phyloP scores from a whole-genome alignment of 768 basidiomycete genomes.

The Phlegmacium glaucopus region DNA sequence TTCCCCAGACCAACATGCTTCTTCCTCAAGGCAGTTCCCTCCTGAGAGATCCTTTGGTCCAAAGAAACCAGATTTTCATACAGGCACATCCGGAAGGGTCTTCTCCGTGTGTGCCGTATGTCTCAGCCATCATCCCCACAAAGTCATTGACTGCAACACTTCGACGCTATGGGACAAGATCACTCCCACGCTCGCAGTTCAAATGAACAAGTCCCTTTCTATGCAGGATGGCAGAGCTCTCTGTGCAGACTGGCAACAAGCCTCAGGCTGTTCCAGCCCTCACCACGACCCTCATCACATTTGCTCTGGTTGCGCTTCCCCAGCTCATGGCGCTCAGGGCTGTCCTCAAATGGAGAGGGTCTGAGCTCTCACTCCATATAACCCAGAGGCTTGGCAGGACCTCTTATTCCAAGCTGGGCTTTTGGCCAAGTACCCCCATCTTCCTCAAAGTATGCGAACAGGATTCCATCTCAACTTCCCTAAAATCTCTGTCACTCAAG shows the following conservation, averaged over 20 bases:
- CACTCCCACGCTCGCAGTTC: slow-evolving; percentile 8
- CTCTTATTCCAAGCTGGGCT: not conserved
- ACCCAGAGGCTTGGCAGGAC: not conserved
- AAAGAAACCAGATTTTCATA: not conserved
- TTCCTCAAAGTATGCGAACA: slow-evolving; percentile 15
- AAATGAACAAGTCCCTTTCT: slow-evolving; percentile 9
- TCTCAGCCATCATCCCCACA: slow-evolving; percentile 23
- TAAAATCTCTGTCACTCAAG: slow-evolving; percentile 15
- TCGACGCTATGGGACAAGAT: slow-evolving; percentile 18
- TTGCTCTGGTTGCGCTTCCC: slow-evolving; percentile 34
- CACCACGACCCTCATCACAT: slow-evolving; percentile 21
- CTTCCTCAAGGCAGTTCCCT: not conserved
- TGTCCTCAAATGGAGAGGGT: slow-evolving; percentile 24
- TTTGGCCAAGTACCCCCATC: not conserved
- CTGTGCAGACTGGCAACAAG: slow-evolving; percentile 29
- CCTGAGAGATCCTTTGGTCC: not conserved
- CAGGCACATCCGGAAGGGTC: not conserved
- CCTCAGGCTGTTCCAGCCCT: slow-evolving; percentile 16
- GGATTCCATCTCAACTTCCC: slow-evolving; percentile 31
- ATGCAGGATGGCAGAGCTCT: slow-evolving; percentile 5
- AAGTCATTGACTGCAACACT: slow-evolving; percentile 1
- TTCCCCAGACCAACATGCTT: too few species aligned
- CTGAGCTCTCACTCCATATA: slow-evolving; percentile 12
- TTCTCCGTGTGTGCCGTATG: slow-evolving; percentile 18
- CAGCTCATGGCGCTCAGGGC: slow-evolving; percentile 29